Conservation (phyloP, 352 stramenopile species). For the Thalassiosira livingstoniorum region DNA sequence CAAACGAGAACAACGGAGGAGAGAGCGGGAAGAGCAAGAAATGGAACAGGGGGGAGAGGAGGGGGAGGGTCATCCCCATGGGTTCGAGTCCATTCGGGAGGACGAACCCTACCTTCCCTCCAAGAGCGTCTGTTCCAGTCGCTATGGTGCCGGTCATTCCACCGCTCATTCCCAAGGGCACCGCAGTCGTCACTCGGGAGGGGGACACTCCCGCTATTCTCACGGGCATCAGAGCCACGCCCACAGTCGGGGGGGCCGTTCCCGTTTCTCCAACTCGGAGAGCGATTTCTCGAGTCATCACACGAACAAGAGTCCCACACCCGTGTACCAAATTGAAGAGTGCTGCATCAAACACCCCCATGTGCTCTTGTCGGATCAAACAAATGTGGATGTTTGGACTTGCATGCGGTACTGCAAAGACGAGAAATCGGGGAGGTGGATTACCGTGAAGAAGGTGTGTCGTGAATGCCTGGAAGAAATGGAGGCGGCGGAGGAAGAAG, state of each 20-base stretch:
- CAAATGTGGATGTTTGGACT: conserved; percentile 35
- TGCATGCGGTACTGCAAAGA: conserved; percentile 51
- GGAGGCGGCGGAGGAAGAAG: not conserved
- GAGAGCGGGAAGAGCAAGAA: not conserved
- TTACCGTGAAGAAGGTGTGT: conserved; percentile 43
- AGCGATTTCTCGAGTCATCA: not conserved
- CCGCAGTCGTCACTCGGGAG: not conserved
- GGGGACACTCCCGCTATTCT: not conserved
- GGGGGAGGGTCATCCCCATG: too few species aligned
- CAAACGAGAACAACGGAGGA: not conserved
- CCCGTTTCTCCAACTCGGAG: not conserved
- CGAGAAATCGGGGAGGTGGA: conserved; percentile 24
- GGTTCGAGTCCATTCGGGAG: too few species aligned
- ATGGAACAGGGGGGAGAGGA: not conserved
- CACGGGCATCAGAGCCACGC: too few species aligned
- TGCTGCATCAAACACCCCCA: conserved; percentile 44
- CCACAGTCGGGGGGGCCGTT: too few species aligned
- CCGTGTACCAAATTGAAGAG: conserved; percentile 1
- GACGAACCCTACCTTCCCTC: too few species aligned
- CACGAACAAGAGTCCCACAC: not conserved
- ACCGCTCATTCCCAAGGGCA: not conserved
- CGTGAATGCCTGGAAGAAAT: conserved; percentile 20
- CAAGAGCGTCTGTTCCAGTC: too few species aligned
- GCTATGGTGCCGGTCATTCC: too few species aligned
- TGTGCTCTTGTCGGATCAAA: conserved; percentile 28